phyloP scores from a whole-genome alignment of 2,329 filamentous ascomycete species.

The Bertia moriformis region DNA sequence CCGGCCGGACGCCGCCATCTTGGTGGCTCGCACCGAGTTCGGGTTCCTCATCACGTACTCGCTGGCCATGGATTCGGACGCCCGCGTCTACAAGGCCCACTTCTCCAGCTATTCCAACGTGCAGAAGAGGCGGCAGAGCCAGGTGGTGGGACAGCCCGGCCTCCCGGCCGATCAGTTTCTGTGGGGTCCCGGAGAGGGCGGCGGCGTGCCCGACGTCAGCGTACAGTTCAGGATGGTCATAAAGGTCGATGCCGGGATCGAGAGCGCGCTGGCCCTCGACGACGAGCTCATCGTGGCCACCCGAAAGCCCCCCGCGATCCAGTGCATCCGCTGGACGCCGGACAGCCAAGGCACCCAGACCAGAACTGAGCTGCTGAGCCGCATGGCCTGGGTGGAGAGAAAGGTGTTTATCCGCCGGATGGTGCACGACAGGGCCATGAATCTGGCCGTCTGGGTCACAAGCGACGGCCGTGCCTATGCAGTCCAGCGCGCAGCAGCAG shows the following conservation, averaged over 20 bases:
- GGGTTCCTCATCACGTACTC: slow-evolving; percentile 93
- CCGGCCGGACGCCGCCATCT: slow-evolving; percentile 78
- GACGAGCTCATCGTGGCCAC: slow-evolving; percentile 89
- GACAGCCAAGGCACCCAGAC: slow-evolving; percentile 73
- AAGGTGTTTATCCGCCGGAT: slow-evolving; percentile 67
- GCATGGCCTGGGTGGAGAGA: slow-evolving; percentile 74
- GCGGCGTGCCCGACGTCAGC: slow-evolving; percentile 71
- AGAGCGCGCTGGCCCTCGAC: slow-evolving; percentile 73
- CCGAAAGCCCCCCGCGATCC: slow-evolving; percentile 78
- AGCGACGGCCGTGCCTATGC: slow-evolving; percentile 79
- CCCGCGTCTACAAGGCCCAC: slow-evolving; percentile 71
- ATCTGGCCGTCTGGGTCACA: slow-evolving; percentile 82
- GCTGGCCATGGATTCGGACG: slow-evolving; percentile 67
- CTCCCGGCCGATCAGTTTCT: slow-evolving; percentile 42
- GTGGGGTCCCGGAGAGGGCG: slow-evolving; percentile 68
- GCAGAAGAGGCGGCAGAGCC: slow-evolving; percentile 46
- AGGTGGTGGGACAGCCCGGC: slow-evolving; percentile 33
- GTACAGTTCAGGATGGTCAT: slow-evolving; percentile 95
- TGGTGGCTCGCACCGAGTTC: slow-evolving; percentile 73
- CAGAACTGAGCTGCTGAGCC: slow-evolving; percentile 74
- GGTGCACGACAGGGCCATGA: slow-evolving; percentile 93
- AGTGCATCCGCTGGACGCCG: slow-evolving; percentile 89
- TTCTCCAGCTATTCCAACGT: too few species aligned
- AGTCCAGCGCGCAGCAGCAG: slow-evolving; percentile 77
- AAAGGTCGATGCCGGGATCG: slow-evolving; percentile 90